These are phyloP conservation scores for Penicillium paradoxum DNA, from an alignment of 495 filamentous ascomycete species.

Conservation along the genomic window DNA sequence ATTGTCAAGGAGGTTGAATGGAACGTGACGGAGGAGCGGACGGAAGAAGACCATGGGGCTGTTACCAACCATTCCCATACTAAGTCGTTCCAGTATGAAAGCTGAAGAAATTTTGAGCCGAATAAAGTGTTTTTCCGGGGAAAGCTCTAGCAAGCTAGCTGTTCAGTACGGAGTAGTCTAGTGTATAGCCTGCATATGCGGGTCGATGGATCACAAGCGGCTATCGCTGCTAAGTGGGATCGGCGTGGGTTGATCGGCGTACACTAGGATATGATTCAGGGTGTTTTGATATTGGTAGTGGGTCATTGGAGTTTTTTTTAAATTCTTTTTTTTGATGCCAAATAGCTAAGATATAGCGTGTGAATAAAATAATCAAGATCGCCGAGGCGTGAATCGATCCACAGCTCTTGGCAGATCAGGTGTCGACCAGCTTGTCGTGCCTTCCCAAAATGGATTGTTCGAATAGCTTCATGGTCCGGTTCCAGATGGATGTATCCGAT, in stretches of 20 bases:
- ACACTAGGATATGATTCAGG: no score
- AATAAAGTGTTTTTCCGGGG: no score
- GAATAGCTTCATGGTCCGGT: background rate
- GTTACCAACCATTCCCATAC: background rate
- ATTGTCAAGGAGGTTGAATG: constrained; percentile 12
- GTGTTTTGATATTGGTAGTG: background rate
- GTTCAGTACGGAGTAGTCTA: no score
- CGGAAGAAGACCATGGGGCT: background rate
- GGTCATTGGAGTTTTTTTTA: background rate
- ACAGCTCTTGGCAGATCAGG: background rate
- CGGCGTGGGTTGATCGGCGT: background rate
- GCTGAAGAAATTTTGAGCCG: background rate
- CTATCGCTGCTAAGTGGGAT: background rate
- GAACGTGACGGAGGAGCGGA: constrained; percentile 11
- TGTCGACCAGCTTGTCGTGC: background rate
- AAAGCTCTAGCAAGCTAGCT: no score
- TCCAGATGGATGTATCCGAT: background rate
- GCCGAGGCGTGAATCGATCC: background rate
- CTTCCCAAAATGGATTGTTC: background rate
- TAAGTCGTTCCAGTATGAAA: background rate
- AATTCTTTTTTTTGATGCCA: background rate
- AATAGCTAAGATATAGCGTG: background rate
- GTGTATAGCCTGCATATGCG: background rate
- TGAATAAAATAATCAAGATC: background rate
- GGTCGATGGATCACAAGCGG: background rate